Conservation (phyloP, 306 rosid species). For the Canavalia gladiata region DNA sequence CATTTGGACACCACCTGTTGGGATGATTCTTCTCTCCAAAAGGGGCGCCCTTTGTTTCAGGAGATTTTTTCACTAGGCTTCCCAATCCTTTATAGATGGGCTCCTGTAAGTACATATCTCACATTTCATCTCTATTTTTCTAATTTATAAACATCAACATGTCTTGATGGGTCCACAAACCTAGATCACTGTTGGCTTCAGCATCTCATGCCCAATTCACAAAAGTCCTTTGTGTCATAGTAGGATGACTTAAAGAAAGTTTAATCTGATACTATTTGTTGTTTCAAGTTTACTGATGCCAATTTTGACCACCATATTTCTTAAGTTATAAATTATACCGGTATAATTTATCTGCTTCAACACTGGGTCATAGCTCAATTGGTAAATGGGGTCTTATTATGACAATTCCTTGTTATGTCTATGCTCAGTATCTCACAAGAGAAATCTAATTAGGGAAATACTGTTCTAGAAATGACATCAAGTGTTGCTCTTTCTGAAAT, state of each 20-base stretch:
- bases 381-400: background rate
- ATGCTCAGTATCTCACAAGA: background rate
- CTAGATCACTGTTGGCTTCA: constrained; percentile 37
- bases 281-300: background rate
- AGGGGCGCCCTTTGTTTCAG: constrained; percentile 67
- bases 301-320: background rate
- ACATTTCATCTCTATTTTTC: constrained; percentile 5
- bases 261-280: background rate
- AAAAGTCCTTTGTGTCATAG: background rate
- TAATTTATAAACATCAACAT: background rate
- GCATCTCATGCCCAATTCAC: constrained; percentile 23
- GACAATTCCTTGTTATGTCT: constrained; percentile 20
- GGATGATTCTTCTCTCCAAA: constrained; percentile 44
- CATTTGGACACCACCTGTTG: constrained; percentile 62
- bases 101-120: constrained; percentile 68
- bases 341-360: constrained; percentile 7
- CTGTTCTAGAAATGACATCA: constrained; percentile 16
- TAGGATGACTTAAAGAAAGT: constrained; percentile 7
- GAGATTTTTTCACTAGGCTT: constrained; percentile 65
- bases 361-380: constrained; percentile 6
- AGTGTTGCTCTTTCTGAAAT: constrained; percentile 30
- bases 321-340: constrained; percentile 11
- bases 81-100: constrained; percentile 86
- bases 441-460: constrained; percentile 9
- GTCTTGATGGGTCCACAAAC: constrained; percentile 26